Evolutionary conservation across 2,329 filamentous ascomycete genomes (phyloP), one percentile per base, ranked within the genome.

Genomic region (Alternaria conjuncta): DNA sequence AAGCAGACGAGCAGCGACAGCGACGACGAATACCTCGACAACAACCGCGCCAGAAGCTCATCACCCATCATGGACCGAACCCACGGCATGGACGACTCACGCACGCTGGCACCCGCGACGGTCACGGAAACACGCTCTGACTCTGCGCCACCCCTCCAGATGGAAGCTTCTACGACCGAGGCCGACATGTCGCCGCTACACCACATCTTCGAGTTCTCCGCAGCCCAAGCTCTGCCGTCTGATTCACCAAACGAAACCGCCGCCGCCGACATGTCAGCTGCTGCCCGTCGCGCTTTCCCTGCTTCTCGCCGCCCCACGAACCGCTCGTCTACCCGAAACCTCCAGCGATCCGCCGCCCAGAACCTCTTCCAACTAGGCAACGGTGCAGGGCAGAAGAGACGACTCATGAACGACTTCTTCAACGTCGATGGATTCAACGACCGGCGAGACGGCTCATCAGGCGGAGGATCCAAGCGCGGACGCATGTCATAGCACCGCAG

Each of bases 371-470:
- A 79, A 44, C 80, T 92, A 9, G 88, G 89, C 5, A 86, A 86
- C 62, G 89, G 88, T 7, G 87, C 90, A 9, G 92, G 92, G 2
- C 86, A 88, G 70, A 95, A 95, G 79, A 86, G 92, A 45, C 87
- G 91, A 71, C 86, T 92, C 70, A 86, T 92, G 72, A 87, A 88
- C 23, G 92, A 94, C 73, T 89, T 93, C 57, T 94, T 94, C 75
- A 91, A 93, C 73, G 82, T 92, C 8, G 87, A 88, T 57, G 88
- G 87, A 67, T 78, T 91, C 55, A 84, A 86, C 63, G 87, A 80
- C 54, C 70, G 87, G 46, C 90, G 90, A 74, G 90, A 92, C 60
- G 73, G 70, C 13, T 67, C 70, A 13, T 78, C 74, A 18, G 49
- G 49, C 2, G 79, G 79, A 4, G 79, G 79, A n/a, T 69, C 75